These are phyloP conservation scores for Salix purpurea DNA, from an alignment of 345 rosid genomes.

Conservation along the genomic window DNA sequence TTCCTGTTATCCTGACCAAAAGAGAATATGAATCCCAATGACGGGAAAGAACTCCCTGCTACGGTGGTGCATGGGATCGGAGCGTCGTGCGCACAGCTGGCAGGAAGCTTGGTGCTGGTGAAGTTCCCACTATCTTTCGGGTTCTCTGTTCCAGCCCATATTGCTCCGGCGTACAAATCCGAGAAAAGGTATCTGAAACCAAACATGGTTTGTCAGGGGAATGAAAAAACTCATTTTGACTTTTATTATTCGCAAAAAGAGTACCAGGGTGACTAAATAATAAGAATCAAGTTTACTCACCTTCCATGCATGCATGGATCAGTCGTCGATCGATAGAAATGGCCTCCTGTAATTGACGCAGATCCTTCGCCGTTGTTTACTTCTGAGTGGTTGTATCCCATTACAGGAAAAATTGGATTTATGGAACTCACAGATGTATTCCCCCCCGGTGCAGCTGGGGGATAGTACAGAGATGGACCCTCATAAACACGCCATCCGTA, in stretches of 20 bases:
- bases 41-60: constrained; percentile 14
- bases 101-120: constrained; percentile 9
- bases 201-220: not conserved
- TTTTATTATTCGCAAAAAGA: too few species aligned
- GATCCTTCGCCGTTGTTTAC: constrained; percentile 37
- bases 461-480: constrained; percentile 30
- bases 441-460: constrained; percentile 31
- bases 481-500: constrained; percentile 54
- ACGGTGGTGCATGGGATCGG: constrained; percentile 22
- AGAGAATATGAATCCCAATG: constrained; percentile 25
- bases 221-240: too few species aligned
- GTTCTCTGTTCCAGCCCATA: constrained; percentile 41
- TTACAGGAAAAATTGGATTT: constrained; percentile 43
- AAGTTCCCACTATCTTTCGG: constrained; percentile 32
- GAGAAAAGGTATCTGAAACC: constrained; percentile 39
- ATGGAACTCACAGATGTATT: constrained; percentile 30
- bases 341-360: constrained; percentile 51
- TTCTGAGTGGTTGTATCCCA: constrained; percentile 51
- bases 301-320: constrained; percentile 57
- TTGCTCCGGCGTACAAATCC: constrained; percentile 41
- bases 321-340: constrained; percentile 41
- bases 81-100: constrained; percentile 25
- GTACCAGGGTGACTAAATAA: too few species aligned
- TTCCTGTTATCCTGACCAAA: constrained; percentile 31
- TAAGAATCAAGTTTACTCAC: constrained; percentile 18